These are phyloP conservation scores for Neofusicoccum parvum DNA, from an alignment of 2,329 filamentous ascomycete species.

Conservation along the genomic window DNA sequence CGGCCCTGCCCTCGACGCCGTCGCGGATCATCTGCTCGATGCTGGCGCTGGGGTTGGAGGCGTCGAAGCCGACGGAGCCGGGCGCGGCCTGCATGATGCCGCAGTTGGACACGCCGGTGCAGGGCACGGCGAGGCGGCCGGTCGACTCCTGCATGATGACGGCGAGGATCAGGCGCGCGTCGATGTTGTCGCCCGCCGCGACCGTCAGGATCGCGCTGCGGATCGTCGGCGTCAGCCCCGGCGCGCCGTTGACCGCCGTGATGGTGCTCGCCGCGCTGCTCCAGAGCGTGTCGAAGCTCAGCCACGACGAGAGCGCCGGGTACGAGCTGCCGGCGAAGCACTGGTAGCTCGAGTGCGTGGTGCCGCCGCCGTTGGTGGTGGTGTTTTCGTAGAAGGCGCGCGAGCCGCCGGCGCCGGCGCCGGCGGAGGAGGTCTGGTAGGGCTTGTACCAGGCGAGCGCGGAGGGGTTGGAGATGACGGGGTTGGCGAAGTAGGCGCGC, in stretches of 20 bases:
- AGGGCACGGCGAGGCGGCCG: slow-evolving; percentile 24
- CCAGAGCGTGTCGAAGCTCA: slow-evolving; percentile 11
- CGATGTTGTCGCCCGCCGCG: slow-evolving; percentile 22
- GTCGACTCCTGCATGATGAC: slow-evolving; percentile 26
- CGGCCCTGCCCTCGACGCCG: slow-evolving; percentile 23
- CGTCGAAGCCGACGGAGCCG: slow-evolving; percentile 22
- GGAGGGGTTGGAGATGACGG: too few species aligned
- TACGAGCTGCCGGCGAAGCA: not conserved
- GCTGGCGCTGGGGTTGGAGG: slow-evolving; percentile 11
- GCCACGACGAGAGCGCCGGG: not conserved
- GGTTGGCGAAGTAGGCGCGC: not conserved
- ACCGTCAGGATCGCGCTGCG: slow-evolving; percentile 20
- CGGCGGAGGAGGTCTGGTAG: too few species aligned
- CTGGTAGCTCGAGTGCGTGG: slow-evolving; percentile 1
- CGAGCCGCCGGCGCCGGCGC: too few species aligned
- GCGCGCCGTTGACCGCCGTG: too few species aligned
- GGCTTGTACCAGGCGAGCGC: too few species aligned
- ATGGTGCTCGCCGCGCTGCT: not conserved
- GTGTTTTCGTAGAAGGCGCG: not conserved
- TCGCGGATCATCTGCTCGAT: slow-evolving; percentile 27
- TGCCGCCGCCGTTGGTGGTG: not conserved
- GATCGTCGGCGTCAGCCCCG: not conserved
- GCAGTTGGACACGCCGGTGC: slow-evolving; percentile 24
- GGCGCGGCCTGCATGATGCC: slow-evolving; percentile 26
- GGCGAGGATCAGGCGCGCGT: slow-evolving; percentile 27